Conservation (phyloP, 768 basidiomycete genomes). For the Mycena pura region DNA sequence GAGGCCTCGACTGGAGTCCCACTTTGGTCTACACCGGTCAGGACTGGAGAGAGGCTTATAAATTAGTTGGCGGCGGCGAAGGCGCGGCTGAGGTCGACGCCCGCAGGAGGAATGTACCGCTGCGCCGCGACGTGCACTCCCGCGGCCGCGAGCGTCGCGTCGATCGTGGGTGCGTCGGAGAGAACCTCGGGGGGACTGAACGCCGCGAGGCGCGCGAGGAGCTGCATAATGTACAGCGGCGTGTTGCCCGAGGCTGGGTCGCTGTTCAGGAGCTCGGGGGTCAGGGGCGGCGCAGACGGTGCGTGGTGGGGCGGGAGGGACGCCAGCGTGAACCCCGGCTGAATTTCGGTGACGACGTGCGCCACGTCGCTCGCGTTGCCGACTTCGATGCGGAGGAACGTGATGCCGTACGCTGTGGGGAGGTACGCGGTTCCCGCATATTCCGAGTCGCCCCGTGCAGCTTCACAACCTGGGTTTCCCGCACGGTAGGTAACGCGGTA, state of each 20-base stretch:
- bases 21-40: too few relatives aligned
- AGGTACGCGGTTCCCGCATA: slow-evolving; percentile 17
- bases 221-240: background rate
- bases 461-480: slow-evolving; percentile 1
- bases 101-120: background rate
- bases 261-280: background rate
- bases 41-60: too few relatives aligned
- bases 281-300: background rate
- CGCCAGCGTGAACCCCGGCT: slow-evolving; percentile 2
- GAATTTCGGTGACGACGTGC: background rate
- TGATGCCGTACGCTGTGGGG: slow-evolving; percentile 8
- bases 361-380: slow-evolving; percentile 3
- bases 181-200: slow-evolving; percentile 1
- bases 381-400: slow-evolving; percentile 11
- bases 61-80: background rate
- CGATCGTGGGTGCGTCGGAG: background rate
- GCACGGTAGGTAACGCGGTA: slow-evolving; percentile 12
- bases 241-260: background rate
- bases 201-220: slow-evolving; percentile 9
- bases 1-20: too few relatives aligned
- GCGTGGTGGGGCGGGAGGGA: background rate
- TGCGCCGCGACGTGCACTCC: background rate
- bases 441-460: background rate
- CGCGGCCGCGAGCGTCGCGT: background rate
- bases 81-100: slow-evolving; percentile 3